phyloP scores from a whole-genome alignment of 202 grass and related monocot genomes.

The Eragrostis tef region DNA sequence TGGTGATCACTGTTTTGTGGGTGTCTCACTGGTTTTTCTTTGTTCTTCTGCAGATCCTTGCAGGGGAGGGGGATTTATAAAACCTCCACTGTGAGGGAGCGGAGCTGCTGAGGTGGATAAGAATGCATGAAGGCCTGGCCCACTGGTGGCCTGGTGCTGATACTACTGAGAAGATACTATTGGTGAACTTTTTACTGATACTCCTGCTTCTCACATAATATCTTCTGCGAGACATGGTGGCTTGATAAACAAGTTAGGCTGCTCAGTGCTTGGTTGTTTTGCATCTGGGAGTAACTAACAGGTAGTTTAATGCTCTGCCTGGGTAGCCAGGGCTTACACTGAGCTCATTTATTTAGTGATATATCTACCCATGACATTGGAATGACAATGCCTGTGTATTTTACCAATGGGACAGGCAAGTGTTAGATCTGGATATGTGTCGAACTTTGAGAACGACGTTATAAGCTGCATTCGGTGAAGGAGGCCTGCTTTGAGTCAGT shows the following conservation, averaged over 20 bases:
- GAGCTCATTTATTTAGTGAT: not conserved
- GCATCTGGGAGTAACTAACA: not conserved
- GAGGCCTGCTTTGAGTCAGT: slow-evolving; percentile 4
- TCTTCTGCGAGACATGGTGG: no score
- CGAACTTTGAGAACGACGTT: slow-evolving; percentile 14
- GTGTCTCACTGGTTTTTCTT: slow-evolving; percentile 16
- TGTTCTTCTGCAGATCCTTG: slow-evolving; percentile 34
- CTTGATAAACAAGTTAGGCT: not conserved
- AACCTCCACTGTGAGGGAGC: slow-evolving; percentile 16
- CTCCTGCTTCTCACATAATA: not conserved
- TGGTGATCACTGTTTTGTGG: slow-evolving; percentile 22
- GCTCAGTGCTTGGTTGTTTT: not conserved
- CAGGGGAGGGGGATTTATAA: slow-evolving; percentile 38
- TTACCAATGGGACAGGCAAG: not conserved
- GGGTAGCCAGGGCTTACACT: not conserved
- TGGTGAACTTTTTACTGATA: slow-evolving; percentile 34
- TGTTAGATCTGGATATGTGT: slow-evolving; percentile 33
- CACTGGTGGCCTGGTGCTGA: slow-evolving; percentile 35
- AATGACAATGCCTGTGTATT: not conserved
- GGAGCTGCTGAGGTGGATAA: slow-evolving; percentile 48
- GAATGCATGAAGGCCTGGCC: slow-evolving; percentile 39
- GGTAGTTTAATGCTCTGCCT: not conserved
- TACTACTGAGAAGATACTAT: slow-evolving; percentile 2
- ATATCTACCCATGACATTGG: not conserved
- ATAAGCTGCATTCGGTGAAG: not conserved